Evolutionary conservation across 2,329 filamentous ascomycete species (phyloP).

Genomic region (Fusarium gaditjirri): DNA sequence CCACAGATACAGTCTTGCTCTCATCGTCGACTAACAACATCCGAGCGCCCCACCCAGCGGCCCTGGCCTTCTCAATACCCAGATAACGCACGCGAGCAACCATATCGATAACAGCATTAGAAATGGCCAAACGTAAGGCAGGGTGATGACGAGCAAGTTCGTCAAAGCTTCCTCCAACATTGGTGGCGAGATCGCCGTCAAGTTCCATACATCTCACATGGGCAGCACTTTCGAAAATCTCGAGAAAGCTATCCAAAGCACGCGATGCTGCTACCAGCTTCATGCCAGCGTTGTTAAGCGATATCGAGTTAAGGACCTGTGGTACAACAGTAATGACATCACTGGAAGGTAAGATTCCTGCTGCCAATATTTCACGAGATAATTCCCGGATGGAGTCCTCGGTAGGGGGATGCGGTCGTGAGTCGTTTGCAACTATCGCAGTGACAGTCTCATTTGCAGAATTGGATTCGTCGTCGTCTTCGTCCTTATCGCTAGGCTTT

Average conservation of each 20-base stretch:
- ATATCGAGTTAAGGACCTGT: conserved; percentile 91
- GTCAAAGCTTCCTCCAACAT: conserved; percentile 87
- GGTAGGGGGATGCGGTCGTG: conserved; percentile 64
- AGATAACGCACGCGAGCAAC: conserved; percentile 82
- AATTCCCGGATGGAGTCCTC: conserved; percentile 59
- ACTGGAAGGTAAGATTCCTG: conserved; percentile 83
- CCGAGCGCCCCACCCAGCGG: conserved; percentile 80
- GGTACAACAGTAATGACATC: conserved; percentile 92
- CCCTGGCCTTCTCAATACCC: conserved; percentile 74
- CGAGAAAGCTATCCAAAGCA: conserved; percentile 87
- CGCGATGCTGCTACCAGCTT: conserved; percentile 85
- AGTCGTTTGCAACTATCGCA: conserved; percentile 50
- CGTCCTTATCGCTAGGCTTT: conserved; percentile 47
- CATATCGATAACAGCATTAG: conserved; percentile 90
- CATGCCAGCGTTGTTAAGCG: conserved; percentile 87
- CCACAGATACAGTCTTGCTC: conserved; percentile 62
- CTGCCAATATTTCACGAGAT: conserved; percentile 62
- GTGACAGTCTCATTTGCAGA: conserved; percentile 55
- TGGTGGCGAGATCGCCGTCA: conserved; percentile 75
- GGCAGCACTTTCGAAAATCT: conserved; percentile 93
- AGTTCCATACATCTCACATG: conserved; percentile 87
- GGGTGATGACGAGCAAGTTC: conserved; percentile 96
- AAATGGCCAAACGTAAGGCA: conserved; percentile 79
- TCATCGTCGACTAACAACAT: conserved; percentile 72
- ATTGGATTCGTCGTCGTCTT: conserved; percentile 49